phyloP scores from a whole-genome alignment of 2,329 filamentous ascomycete genomes.

The Hymenoscyphus linearis region DNA sequence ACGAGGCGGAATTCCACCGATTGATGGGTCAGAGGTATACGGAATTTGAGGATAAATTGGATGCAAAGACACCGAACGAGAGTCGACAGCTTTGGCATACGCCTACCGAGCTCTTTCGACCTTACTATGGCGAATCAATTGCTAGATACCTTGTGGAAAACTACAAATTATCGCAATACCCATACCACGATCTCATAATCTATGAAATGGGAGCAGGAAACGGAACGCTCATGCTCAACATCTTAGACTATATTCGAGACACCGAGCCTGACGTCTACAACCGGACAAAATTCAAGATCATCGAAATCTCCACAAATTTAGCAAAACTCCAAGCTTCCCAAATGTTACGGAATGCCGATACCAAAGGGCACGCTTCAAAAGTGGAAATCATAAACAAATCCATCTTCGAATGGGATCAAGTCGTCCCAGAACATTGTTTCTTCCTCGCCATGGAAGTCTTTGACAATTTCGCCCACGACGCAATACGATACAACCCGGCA shows the following conservation, averaged over 20 bases:
- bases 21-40: conserved; percentile 75
- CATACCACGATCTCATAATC: conserved; percentile 94
- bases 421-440: conserved; percentile 90
- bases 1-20: conserved; percentile 80
- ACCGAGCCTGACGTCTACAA: conserved; percentile 88
- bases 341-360: conserved; percentile 59
- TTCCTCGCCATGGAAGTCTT: conserved; percentile 98
- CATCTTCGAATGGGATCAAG: conserved; percentile 88
- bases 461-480: conserved; percentile 96
- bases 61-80: conserved; percentile 59
- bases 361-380: conserved; percentile 72
- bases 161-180: conserved; percentile 90
- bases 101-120: conserved; percentile 92
- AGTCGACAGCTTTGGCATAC: conserved; percentile 96
- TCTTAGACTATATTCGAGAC: conserved; percentile 91
- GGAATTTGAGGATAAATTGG: conserved; percentile 84
- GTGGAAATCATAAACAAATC: conserved; percentile 93
- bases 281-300: conserved; percentile 88
- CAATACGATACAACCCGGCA: conserved; percentile 79
- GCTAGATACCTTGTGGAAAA: conserved; percentile 94
- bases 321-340: conserved; percentile 72
- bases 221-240: conserved; percentile 96
- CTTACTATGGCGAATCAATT: conserved; percentile 94
- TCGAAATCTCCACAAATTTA: conserved; percentile 84
- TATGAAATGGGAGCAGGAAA: conserved; percentile 99